These are phyloP conservation scores for Phanerodontia chrysosporium DNA, from an alignment of 768 basidiomycete species.

Conservation along the genomic window DNA sequence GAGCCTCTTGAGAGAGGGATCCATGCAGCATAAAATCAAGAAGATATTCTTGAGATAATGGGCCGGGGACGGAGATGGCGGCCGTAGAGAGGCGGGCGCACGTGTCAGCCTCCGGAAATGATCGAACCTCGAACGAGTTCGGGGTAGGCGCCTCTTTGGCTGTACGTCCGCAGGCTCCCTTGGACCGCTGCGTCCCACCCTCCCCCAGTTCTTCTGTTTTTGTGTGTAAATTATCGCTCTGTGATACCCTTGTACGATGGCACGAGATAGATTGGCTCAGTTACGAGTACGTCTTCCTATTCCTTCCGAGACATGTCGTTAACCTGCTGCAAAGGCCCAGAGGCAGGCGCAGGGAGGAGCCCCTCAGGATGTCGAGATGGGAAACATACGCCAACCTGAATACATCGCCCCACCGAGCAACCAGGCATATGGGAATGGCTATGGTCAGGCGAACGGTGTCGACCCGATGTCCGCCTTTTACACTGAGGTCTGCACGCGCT, in stretches of 20 bases:
- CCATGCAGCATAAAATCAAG: background rate
- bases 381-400: constrained; percentile 19
- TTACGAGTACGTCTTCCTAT: constrained; percentile 20
- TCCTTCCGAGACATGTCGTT: background rate
- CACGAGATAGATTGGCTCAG: constrained; percentile 25
- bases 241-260: constrained; percentile 20
- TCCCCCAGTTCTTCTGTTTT: constrained; percentile 12
- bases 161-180: constrained; percentile 1
- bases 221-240: constrained; percentile 14
- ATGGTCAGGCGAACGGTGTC: constrained; percentile 7
- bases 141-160: background rate
- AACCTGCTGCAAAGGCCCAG: constrained; percentile 22
- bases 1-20: background rate
- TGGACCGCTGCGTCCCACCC: constrained; percentile 7
- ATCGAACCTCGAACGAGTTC: constrained; percentile 7
- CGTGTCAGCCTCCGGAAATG: constrained; percentile 3
- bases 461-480: constrained; percentile 29
- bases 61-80: background rate
- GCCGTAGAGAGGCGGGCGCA: background rate
- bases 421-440: constrained; percentile 11
- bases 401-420: constrained; percentile 14
- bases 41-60: background rate
- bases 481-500: constrained; percentile 23
- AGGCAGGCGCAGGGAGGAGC: constrained; percentile 22
- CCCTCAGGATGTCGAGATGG: constrained; percentile 27